phyloP scores from a whole-genome alignment of 768 basidiomycete genomes.

The Kwoniella mangroviensis region DNA sequence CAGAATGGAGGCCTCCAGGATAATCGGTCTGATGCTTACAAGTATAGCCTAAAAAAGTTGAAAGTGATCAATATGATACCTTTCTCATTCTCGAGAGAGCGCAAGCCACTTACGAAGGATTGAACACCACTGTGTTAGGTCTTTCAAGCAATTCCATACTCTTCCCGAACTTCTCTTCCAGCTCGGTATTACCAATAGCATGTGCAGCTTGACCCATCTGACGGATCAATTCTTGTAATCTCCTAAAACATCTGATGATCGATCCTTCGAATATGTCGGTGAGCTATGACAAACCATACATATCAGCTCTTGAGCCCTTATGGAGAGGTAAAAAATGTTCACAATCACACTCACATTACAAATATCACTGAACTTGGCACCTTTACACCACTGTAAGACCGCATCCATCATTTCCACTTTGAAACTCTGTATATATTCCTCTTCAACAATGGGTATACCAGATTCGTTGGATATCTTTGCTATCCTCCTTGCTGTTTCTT shows the following conservation, averaged over 20 bases:
- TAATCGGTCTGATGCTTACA: not conserved
- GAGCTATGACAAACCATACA: slow-evolving; percentile 63
- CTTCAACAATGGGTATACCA: slow-evolving; percentile 84
- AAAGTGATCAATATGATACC: too few species aligned
- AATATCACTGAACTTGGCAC: slow-evolving; percentile 92
- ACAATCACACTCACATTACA: slow-evolving; percentile 73
- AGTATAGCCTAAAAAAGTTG: not conserved
- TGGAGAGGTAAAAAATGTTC: not conserved
- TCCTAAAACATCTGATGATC: slow-evolving; percentile 92
- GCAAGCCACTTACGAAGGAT: slow-evolving; percentile 53
- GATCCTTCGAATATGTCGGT: slow-evolving; percentile 97
- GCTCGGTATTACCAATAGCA: slow-evolving; percentile 92
- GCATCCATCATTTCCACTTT: slow-evolving; percentile 99
- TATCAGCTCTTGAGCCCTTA: not conserved
- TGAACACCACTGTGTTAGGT: slow-evolving; percentile 76
- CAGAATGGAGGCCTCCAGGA: not conserved
- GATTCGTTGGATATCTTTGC: slow-evolving; percentile 96
- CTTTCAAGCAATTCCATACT: slow-evolving; percentile 89
- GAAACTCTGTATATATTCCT: slow-evolving; percentile 94
- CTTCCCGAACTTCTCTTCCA: slow-evolving; percentile 92
- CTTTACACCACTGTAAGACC: slow-evolving; percentile 97
- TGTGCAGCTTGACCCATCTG: slow-evolving; percentile 89
- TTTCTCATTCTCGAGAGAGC: not conserved
- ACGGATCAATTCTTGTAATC: slow-evolving; percentile 87
- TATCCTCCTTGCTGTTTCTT: slow-evolving; percentile 91